A percentile compares a stretch with the other conserved stretches of the same genome.
These are phyloP conservation scores for Colletotrichum neosansevieriae DNA, from an alignment of 2,329 filamentous ascomycete species.

Conservation along the genomic window DNA sequence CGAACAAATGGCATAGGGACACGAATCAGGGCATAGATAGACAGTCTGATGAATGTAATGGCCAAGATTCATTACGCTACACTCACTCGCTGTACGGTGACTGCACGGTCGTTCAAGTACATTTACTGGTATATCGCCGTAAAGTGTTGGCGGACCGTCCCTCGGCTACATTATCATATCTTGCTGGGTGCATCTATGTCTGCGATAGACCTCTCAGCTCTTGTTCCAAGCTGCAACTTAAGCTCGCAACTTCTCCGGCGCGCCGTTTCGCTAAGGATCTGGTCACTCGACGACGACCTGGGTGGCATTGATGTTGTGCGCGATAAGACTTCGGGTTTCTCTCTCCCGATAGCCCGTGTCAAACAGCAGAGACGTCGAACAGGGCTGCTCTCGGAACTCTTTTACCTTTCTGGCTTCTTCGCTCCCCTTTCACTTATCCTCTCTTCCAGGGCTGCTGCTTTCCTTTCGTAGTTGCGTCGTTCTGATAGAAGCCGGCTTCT, in stretches of 20 bases:
- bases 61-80: conserved; percentile 20
- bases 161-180: not conserved
- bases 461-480: conserved; percentile 55
- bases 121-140: conserved; percentile 9
- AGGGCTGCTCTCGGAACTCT: not conserved
- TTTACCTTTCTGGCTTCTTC: conserved; percentile 30
- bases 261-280: too few species aligned
- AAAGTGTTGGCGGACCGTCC: too few species aligned
- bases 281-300: too few species aligned
- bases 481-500: conserved; percentile 54
- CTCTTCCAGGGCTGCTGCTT: conserved; percentile 55
- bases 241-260: too few species aligned
- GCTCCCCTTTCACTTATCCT: conserved; percentile 54
- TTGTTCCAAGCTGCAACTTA: too few species aligned
- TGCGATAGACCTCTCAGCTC: too few species aligned
- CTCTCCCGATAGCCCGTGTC: too few species aligned
- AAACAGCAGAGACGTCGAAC: too few species aligned
- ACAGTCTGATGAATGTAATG: conserved; percentile 26
- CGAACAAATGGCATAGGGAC: conserved; percentile 24
- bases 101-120: not conserved
- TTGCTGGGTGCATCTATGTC: too few species aligned
- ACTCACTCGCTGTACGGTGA: not conserved
- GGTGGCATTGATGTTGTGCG: too few species aligned
- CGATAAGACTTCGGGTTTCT: too few species aligned
- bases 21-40: conserved; percentile 34